Conservation (phyloP, 768 basidiomycete species). For the Tylopilus subfusipes region DNA sequence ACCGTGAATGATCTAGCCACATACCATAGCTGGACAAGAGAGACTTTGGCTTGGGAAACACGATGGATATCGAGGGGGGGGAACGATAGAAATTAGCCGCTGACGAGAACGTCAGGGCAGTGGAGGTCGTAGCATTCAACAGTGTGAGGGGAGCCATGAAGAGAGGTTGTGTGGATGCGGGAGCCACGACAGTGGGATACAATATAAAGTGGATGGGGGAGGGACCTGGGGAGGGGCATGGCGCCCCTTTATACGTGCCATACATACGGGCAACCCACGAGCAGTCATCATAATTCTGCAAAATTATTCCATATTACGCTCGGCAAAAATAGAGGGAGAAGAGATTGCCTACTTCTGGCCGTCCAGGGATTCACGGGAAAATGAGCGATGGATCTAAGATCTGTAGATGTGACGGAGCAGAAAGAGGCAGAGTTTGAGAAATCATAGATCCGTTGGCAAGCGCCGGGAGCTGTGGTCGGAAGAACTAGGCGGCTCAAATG, state of each 20-base stretch:
- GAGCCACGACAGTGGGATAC: not conserved
- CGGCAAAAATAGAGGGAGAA: conserved; percentile 33
- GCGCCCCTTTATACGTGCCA: conserved; percentile 32
- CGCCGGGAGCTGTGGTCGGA: conserved; percentile 19
- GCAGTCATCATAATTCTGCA: conserved; percentile 19
- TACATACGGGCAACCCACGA: conserved; percentile 23
- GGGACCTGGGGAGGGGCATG: conserved; percentile 2
- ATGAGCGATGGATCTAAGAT: conserved; percentile 30
- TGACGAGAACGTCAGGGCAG: conserved; percentile 29
- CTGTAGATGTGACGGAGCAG: conserved; percentile 26
- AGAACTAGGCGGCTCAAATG: conserved; percentile 19
- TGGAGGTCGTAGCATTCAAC: conserved; percentile 32
- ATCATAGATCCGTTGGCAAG: conserved; percentile 30
- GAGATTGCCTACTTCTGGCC: conserved; percentile 31
- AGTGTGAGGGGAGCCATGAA: conserved; percentile 13
- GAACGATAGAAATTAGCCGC: conserved; percentile 34
- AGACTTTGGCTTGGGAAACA: conserved; percentile 28
- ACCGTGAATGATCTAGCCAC: not conserved
- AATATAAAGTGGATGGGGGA: conserved; percentile 16
- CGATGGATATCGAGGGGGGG: conserved; percentile 30
- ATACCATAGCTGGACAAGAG: conserved; percentile 29
- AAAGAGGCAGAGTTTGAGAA: conserved; percentile 26
- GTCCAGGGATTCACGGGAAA: conserved; percentile 36
- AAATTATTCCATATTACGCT: conserved; percentile 26
- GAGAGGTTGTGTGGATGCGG: not conserved